Evolutionary conservation across 2,329 filamentous ascomycete species (phyloP).

Genomic region (Venturia effusa): DNA sequence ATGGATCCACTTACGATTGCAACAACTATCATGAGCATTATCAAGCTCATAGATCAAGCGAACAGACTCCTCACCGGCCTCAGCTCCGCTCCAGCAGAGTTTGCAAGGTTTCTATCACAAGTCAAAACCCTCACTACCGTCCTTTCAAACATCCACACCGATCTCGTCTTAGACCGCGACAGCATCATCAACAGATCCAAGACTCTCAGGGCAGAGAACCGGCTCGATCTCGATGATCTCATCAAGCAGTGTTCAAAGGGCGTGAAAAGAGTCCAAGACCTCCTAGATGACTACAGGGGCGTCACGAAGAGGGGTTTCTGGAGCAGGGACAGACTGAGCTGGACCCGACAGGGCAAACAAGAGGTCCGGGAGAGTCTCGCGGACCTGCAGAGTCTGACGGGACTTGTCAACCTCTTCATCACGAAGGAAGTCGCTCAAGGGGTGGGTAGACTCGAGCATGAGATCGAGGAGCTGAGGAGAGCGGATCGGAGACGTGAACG

Average conservation of each 20-base stretch:
- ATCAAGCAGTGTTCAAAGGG: neutral
- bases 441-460: neutral
- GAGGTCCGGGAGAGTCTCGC: neutral
- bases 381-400: neutral
- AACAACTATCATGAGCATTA: neutral
- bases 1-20: neutral
- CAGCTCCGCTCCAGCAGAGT: neutral
- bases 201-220: neutral
- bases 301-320: neutral
- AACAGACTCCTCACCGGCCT: neutral
- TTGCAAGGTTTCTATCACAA: neutral
- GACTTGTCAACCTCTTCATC: neutral
- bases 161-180: neutral
- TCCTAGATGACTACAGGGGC: neutral
- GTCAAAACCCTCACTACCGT: neutral
- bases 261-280: neutral
- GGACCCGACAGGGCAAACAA: neutral
- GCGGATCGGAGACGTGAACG: neutral
- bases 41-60: neutral
- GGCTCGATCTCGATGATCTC: neutral
- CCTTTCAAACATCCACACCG: neutral
- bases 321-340: neutral
- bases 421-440: neutral
- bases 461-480: neutral
- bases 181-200: slow-evolving; percentile 1